Base-by-base conservation (phyloP, 257 asterid species). In the Fraxinus pennsylvanica region DNA sequence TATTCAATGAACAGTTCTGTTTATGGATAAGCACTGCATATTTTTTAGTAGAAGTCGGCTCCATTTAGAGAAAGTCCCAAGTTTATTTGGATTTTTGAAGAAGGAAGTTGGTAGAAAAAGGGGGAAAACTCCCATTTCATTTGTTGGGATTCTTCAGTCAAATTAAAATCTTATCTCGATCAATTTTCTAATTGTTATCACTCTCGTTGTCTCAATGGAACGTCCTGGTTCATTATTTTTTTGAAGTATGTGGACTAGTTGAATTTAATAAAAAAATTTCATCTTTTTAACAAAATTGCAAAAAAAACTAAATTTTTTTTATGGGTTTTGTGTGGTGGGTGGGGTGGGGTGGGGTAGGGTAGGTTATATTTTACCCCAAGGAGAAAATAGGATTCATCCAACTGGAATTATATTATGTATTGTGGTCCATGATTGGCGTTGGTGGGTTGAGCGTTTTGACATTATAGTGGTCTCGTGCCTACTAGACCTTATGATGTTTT, bases 371-470 rank as follows among this genome's bases (percentile, higher is more conserved):
- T 35, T 14, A n/a, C 29, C 15, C 57, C 7, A 67, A 25, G 35
- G 0, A 22, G 43, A 75, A 9, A 41, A 41, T 41, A 10, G 15
- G 50, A 22, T 25, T 63, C 35, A n/a, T 63, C 69, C 69, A 22
- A 22, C 35, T 10, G 35, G 36, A 63, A 63, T 63, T 27, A 27
- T 14, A n/a, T 22, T 22, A n/a, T 9, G 69, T 54, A n/a, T 6
- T 54, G 27, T 54, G 65, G 65, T 25, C 36, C 69, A 85, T 82
- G 82, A 85, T 79, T 80, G 81, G 39, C 22, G 74, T 67, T 66
- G 86, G 86, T 82, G 88, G 86, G 76, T 25, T 71, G 73, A 81
- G 85, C 82, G 82, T 74, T 30, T 74, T 65, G 33, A 30, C 79
- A 82, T 79, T 71, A 82, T 63, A 25, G 69, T 50, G 52, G 57